Conservation (phyloP, 2,329 filamentous ascomycete genomes). For the Xylaria arbuscula region DNA sequence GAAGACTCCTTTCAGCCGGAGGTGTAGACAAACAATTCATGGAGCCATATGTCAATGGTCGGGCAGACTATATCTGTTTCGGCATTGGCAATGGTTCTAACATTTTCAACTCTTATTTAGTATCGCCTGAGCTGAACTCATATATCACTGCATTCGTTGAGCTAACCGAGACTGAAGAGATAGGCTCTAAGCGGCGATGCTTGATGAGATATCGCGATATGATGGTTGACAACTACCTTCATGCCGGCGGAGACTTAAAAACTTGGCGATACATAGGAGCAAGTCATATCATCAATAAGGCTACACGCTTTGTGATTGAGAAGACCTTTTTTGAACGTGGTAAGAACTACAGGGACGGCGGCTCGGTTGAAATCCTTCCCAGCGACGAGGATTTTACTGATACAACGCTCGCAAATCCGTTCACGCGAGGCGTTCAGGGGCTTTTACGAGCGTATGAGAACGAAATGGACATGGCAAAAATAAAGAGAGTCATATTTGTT, state of each 20-base stretch:
- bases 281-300: conserved; percentile 3
- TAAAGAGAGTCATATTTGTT: conserved; percentile 33
- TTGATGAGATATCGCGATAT: conserved; percentile 36
- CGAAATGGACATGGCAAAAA: conserved; percentile 25
- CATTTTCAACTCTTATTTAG: conserved; percentile 11
- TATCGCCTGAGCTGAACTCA: conserved; percentile 18
- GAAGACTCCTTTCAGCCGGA: neutral
- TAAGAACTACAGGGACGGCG: neutral
- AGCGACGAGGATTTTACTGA: neutral
- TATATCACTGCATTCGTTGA: conserved; percentile 26
- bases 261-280: conserved; percentile 28
- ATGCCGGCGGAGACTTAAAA: conserved; percentile 27
- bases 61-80: neutral
- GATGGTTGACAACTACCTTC: conserved; percentile 35
- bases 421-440: conserved; percentile 21
- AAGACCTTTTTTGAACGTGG: conserved; percentile 9
- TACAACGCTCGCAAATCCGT: conserved; percentile 18
- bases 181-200: conserved; percentile 11
- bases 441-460: conserved; percentile 23
- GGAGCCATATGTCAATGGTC: conserved; percentile 1
- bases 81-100: neutral
- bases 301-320: neutral
- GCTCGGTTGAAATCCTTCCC: conserved; percentile 16
- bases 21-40: conserved; percentile 12
- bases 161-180: neutral